phyloP scores from a whole-genome alignment of 441 rosid genomes.

The Manihot esculenta region DNA sequence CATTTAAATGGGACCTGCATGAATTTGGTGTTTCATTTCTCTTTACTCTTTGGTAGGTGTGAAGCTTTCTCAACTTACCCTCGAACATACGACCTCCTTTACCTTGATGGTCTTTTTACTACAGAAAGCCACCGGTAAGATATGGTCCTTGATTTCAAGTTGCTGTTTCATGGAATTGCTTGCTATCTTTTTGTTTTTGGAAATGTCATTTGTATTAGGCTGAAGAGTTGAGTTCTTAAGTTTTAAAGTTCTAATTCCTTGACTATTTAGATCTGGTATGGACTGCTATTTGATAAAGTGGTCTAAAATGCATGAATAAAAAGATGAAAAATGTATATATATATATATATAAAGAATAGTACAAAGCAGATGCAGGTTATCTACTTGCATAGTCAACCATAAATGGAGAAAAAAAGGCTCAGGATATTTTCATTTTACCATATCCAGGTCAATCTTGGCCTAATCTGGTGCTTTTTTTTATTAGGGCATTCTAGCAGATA shows the following conservation, averaged over 20 bases:
- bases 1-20: not conserved
- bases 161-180: not conserved
- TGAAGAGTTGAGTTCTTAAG: not conserved
- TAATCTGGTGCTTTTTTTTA: not conserved
- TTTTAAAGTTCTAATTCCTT: not conserved
- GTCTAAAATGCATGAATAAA: not conserved
- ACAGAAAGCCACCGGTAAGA: conserved; percentile 85
- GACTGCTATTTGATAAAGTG: not conserved
- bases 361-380: not conserved
- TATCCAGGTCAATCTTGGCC: not conserved
- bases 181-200: not conserved
- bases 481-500: not conserved
- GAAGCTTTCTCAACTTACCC: conserved; percentile 98
- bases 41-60: conserved; percentile 57
- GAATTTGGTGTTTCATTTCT: not conserved
- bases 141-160: not conserved
- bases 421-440: not conserved
- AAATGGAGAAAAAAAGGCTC: not conserved
- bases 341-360: too few species aligned
- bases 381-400: not conserved
- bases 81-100: conserved; percentile 92
- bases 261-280: not conserved
- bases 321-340: too few species aligned
- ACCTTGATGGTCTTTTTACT: conserved; percentile 87
- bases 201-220: not conserved